Base-by-base conservation (phyloP, 192 early-diverging fungal species). In the Coemansia sp. region DNA sequence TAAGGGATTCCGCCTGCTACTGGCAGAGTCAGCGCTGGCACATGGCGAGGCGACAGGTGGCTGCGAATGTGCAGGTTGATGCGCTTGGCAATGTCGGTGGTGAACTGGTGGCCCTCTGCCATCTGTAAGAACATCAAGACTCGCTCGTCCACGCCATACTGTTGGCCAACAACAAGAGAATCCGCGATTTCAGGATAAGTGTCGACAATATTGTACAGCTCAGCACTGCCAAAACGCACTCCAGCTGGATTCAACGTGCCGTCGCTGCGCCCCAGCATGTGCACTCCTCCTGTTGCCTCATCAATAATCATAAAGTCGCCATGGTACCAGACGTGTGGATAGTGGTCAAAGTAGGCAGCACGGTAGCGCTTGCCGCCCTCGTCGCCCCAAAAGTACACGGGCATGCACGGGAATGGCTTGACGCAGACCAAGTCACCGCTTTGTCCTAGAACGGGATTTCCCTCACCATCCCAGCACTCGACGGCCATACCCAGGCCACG, bases 371-470 rank as follows among this genome's bases (percentile, higher is more conserved):
- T 68, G 68, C 86, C 79, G 14, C 78, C 84, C 2, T 82, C 70
- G 74, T 99, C 96, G 62, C 91, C 88, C 90, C 92, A 99, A 84
- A 99, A 96, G 67, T 85, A 91, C 2, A 96, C 94, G 35, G 97
- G 97, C 97, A 98, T 98, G 76, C 93, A 94, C 6, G 97, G 97
- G 87, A 99, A 99, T 6, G 95, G 92, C 66, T 87, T 87, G 1
- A 90, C 91, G 81, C 97, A 99, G 4, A 97, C 93, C 71, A 99
- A 67, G 69, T 99, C 97, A 4, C 92, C 97, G 11, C 93, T 87
- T 58, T 91, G 73, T 23, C 87, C 91, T 40, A 84, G 78, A 17
- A 94, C 87, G 4, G 92, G 82, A 46, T 84, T 87, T 44, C 78
- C 74, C 61, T 75, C 28, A n/a, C 55, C 63, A 38, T 89, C 88